Base-by-base conservation (phyloP, 179 eudicot species). In the Beta corolliflora region DNA sequence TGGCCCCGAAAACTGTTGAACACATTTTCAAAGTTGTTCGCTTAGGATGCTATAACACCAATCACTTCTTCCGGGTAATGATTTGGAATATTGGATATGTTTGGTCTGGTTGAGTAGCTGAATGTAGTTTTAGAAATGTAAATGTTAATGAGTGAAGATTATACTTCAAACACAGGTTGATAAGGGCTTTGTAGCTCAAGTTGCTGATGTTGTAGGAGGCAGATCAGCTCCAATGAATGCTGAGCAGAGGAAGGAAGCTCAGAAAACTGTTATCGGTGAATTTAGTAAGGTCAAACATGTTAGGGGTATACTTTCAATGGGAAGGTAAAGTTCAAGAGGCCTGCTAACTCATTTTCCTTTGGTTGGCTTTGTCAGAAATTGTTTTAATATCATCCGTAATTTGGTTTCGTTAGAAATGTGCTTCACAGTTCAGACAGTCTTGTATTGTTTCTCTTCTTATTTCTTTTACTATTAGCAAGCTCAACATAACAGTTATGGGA, bases 151-250 rank as follows among this genome's bases (percentile, higher is more conserved):
- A 71, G 44, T 7, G 4, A 21, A 66, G 54, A 9, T 63, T 45
- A 7, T 23, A 74, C 9, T 53, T 67, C 68, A 52, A 36, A 46
- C 83, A 76, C 85, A 95, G 99, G 98, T 95, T 44, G 99, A 95
- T 81, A 91, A 92, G 88, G 99, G 99, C 29, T 95, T 95, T 85
- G 99, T 95, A 80, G 99, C 99, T 65, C 99, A 95, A 84, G 99
- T 95, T 78, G 99, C 99, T 61, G 98, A 89, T 87, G 99, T 95
- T 82, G 89, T 67, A 56, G 88, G 91, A 66, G 99, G 99, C 55
- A 89, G 98, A 86, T 85, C 89, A 81, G 98, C 93, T 81, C 95
- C 98, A 55, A 86, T 94, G 97, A 95, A 95, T 86, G 92, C 83
- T 76, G 92, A 88, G 87, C 98, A 95, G 81, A 92, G 87, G 88